Conservation (phyloP, 2,329 filamentous ascomycete species). For the Fusarium sacchari region DNA sequence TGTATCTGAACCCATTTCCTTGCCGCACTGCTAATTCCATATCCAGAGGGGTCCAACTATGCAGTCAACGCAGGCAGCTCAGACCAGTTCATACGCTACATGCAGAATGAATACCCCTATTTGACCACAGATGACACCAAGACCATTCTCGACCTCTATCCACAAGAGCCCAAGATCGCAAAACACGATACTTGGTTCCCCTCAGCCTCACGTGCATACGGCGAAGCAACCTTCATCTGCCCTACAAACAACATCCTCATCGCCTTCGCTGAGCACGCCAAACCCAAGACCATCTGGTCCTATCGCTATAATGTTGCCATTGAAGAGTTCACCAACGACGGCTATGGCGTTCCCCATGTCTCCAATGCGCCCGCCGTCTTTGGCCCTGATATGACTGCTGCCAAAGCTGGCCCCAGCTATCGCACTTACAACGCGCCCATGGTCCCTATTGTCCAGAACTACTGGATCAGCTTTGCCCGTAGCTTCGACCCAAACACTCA, state of each 20-base stretch:
- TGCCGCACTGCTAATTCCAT: conserved; percentile 8
- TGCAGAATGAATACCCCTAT: conserved; percentile 59
- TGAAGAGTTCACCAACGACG: conserved; percentile 46
- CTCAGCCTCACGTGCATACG: conserved; percentile 54
- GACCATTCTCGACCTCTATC: conserved; percentile 53
- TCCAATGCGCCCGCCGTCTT: conserved; percentile 61
- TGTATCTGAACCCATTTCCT: conserved; percentile 13
- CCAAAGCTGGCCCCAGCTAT: conserved; percentile 49
- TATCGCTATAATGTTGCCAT: conserved; percentile 63
- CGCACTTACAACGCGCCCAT: conserved; percentile 56
- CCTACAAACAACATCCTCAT: conserved; percentile 54
- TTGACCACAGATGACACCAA: conserved; percentile 51
- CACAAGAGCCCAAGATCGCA: conserved; percentile 48
- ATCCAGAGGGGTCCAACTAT: conserved; percentile 59
- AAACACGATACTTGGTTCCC: conserved; percentile 57
- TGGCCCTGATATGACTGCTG: conserved; percentile 51
- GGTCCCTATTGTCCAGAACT: conserved; percentile 59
- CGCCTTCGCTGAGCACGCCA: conserved; percentile 40
- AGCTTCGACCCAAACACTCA: conserved; percentile 56
- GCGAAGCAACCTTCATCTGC: conserved; percentile 59
- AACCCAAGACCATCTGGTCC: conserved; percentile 50
- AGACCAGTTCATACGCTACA: conserved; percentile 51
- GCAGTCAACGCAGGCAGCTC: conserved; percentile 50
- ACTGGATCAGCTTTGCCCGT: conserved; percentile 61
- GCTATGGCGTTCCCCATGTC: conserved; percentile 60